phyloP scores from a whole-genome alignment of 768 basidiomycete genomes.

The Pleurotus tuber-regium region DNA sequence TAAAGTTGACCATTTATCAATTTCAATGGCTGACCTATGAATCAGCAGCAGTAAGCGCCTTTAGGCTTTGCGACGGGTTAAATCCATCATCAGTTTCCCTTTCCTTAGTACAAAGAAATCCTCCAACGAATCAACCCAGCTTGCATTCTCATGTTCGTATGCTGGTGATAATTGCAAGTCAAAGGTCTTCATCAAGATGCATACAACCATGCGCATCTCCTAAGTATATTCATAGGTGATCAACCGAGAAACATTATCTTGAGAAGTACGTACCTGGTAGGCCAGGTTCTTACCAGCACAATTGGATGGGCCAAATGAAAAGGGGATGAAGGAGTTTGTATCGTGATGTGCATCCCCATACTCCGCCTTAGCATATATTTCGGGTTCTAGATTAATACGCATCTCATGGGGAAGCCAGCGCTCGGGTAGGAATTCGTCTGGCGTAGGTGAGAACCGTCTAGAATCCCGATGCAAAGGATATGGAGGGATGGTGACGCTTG shows the following conservation, averaged over 20 bases:
- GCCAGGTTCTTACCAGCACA: constrained; percentile 45
- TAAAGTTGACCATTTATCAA: too few relatives aligned
- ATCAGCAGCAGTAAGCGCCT: too few relatives aligned
- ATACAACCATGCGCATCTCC: constrained; percentile 39
- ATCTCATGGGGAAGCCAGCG: constrained; percentile 33
- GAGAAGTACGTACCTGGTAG: constrained; percentile 18
- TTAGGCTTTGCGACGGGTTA: constrained; percentile 24
- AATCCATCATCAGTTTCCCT: constrained; percentile 29
- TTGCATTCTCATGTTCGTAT: constrained; percentile 18
- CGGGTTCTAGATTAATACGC: constrained; percentile 27
- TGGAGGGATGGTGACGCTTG: constrained; percentile 34
- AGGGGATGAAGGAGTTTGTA: constrained; percentile 39
- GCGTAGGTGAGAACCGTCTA: constrained; percentile 39
- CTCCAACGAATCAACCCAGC: constrained; percentile 32
- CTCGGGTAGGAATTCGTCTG: constrained; percentile 38
- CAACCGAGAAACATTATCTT: constrained; percentile 16
- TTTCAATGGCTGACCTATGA: too few relatives aligned
- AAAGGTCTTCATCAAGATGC: constrained; percentile 35
- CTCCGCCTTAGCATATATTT: constrained; percentile 23
- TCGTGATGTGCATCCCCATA: constrained; percentile 23
- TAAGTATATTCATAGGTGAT: too few relatives aligned
- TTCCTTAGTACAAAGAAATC: constrained; percentile 37
- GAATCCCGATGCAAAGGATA: constrained; percentile 42
- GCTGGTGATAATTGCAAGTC: constrained; percentile 29
- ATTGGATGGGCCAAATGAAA: constrained; percentile 41